These are phyloP conservation scores for Fomitopsis betulina DNA, from an alignment of 1,284 basidiomycete genomes.

Conservation along the genomic window DNA sequence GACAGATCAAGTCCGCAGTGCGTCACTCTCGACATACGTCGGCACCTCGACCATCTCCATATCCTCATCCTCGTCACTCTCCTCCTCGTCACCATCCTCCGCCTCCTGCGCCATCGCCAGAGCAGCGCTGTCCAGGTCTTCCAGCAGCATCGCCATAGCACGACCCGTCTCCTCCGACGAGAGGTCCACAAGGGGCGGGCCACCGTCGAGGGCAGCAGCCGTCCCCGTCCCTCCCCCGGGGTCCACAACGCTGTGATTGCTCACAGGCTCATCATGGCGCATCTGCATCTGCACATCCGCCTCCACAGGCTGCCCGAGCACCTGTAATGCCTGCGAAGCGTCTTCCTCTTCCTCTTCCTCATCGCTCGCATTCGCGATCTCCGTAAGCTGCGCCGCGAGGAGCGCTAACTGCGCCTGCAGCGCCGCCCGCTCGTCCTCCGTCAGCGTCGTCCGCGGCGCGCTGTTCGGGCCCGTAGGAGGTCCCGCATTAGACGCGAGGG, in stretches of 20 bases:
- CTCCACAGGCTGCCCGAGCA: background rate
- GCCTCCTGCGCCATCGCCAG: conserved; percentile 1
- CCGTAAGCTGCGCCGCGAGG: conserved; percentile 57
- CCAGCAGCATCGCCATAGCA: background rate
- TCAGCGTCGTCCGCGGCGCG: conserved; percentile 19
- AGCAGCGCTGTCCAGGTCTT: background rate
- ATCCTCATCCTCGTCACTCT: conserved; percentile 9
- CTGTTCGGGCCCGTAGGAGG: conserved; percentile 8
- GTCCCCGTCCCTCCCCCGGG: background rate
- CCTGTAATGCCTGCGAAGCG: background rate
- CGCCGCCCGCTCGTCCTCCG: conserved; percentile 47
- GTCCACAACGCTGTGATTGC: too few relatives aligned
- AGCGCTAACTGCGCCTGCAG: conserved; percentile 61
- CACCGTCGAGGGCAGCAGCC: background rate
- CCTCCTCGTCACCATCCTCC: conserved; percentile 1
- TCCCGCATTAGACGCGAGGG: conserved; percentile 6
- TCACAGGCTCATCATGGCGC: background rate
- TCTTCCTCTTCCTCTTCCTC: conserved; percentile 25
- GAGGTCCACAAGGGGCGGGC: background rate
- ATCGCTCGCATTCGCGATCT: conserved; percentile 41
- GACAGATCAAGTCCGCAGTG: conserved; percentile 9
- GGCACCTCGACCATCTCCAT: conserved; percentile 15
- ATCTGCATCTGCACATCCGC: background rate
- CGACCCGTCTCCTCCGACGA: background rate
- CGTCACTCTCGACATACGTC: conserved; percentile 1